Evolutionary conservation across 306 rosid species (phyloP).

Genomic region (Mucuna pruriens): DNA sequence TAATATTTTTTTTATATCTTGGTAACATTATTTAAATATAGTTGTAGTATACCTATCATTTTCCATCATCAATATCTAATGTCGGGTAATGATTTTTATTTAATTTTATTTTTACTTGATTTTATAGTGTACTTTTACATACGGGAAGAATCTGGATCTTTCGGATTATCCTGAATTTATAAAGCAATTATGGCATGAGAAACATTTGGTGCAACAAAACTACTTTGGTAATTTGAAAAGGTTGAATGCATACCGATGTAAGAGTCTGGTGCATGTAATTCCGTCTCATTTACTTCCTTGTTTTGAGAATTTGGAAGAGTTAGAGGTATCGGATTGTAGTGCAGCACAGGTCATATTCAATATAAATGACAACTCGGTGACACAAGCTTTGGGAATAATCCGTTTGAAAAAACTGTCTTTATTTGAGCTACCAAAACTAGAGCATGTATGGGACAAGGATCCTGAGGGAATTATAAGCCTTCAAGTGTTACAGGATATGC

Average conservation of each 20-base stretch:
- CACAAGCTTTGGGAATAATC: background rate
- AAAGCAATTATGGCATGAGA: background rate
- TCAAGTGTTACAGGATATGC: background rate
- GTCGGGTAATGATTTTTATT: background rate
- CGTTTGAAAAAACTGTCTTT: slow-evolving; percentile 23
- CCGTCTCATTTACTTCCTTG: slow-evolving; percentile 20
- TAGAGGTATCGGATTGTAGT: background rate
- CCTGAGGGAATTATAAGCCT: slow-evolving; percentile 20
- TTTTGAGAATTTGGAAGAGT: slow-evolving; percentile 25
- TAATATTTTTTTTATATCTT: too few species aligned
- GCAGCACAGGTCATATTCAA: slow-evolving; percentile 11
- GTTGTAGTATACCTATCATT: too few species aligned
- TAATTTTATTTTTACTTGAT: background rate
- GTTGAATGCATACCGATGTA: background rate
- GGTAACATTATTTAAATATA: too few species aligned
- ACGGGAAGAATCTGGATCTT: background rate
- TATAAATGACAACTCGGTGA: background rate
- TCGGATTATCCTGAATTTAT: background rate
- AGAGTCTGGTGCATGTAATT: slow-evolving; percentile 15
- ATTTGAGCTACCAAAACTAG: background rate
- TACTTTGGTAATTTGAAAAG: background rate
- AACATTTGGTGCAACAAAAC: background rate
- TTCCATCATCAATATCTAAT: too few species aligned
- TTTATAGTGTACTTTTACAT: background rate
- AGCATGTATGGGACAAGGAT: slow-evolving; percentile 32